A percentile compares a stretch with the other conserved stretches of the same genome.
phyloP scores from a whole-genome alignment of 495 filamentous ascomycete species.

The Tuber indicum region DNA sequence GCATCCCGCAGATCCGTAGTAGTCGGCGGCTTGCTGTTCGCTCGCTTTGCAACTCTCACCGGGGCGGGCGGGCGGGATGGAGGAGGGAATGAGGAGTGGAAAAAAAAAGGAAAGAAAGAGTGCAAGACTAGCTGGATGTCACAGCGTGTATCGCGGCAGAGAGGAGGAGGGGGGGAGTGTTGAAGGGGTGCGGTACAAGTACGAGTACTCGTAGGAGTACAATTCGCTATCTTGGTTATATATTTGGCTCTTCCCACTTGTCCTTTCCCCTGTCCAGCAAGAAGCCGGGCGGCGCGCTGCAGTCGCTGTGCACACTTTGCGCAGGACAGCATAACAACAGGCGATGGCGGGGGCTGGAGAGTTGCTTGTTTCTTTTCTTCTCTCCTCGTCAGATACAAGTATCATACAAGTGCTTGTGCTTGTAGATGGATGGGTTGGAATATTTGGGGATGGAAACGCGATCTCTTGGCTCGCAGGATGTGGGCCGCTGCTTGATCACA shows the following conservation, averaged over 20 bases:
- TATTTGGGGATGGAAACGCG: neutral
- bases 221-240: neutral
- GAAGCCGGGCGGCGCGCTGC: neutral
- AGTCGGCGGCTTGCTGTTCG: neutral
- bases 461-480: neutral
- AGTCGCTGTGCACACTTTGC: neutral
- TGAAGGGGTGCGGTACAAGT: neutral
- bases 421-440: neutral
- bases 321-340: neutral
- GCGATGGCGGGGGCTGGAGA: neutral
- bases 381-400: neutral
- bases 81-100: neutral
- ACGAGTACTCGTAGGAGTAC: neutral
- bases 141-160: slow-evolving; percentile 1
- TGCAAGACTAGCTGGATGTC: neutral
- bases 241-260: neutral
- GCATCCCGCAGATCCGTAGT: neutral
- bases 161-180: neutral
- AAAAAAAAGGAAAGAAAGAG: neutral
- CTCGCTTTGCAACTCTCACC: neutral
- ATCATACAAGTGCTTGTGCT: no score
- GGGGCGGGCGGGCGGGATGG: neutral
- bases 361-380: neutral
- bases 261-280: neutral
- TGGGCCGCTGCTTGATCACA: neutral